Percentiles rank a stretch among this genome's conserved stretches.
Conservation (phyloP, 306 rosid genomes). For the Pterocarpus santalinus region DNA sequence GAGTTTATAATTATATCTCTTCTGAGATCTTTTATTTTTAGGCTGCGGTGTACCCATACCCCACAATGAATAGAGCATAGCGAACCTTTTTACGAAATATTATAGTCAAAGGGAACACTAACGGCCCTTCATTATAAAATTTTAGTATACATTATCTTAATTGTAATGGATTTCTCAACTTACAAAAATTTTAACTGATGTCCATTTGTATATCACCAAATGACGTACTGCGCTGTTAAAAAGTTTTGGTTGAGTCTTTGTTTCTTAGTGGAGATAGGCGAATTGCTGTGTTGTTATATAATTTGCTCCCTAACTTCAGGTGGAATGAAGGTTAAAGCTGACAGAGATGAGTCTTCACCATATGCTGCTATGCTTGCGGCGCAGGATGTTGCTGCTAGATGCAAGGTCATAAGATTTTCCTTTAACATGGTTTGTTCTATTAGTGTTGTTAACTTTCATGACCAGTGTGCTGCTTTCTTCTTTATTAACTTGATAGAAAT, state of each 20-base stretch:
- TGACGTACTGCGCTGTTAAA: not conserved
- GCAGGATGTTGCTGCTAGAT: conserved; percentile 83
- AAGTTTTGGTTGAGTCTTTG: not conserved
- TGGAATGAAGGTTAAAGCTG: conserved; percentile 97
- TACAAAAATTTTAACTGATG: not conserved
- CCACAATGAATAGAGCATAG: not conserved
- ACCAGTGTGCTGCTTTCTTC: not conserved
- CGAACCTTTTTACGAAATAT: not conserved
- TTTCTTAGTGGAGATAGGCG: not conserved
- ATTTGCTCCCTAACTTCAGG: conserved; percentile 49
- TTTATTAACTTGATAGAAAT: too few relatives aligned
- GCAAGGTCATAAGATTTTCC: conserved; percentile 63
- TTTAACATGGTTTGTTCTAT: not conserved
- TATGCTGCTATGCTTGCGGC: conserved; percentile 99
- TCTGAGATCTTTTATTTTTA: not conserved
- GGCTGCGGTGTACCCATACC: not conserved
- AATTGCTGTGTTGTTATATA: not conserved
- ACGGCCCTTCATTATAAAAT: too few relatives aligned
- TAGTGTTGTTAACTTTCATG: not conserved
- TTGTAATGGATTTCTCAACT: not conserved
- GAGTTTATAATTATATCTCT: not conserved
- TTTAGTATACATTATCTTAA: not conserved
- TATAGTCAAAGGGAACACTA: not conserved
- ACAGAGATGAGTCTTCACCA: conserved; percentile 91
- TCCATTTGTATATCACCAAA: not conserved